These are phyloP conservation scores for Daldinia concentrica DNA, from an alignment of 495 filamentous ascomycete species.

Conservation along the genomic window DNA sequence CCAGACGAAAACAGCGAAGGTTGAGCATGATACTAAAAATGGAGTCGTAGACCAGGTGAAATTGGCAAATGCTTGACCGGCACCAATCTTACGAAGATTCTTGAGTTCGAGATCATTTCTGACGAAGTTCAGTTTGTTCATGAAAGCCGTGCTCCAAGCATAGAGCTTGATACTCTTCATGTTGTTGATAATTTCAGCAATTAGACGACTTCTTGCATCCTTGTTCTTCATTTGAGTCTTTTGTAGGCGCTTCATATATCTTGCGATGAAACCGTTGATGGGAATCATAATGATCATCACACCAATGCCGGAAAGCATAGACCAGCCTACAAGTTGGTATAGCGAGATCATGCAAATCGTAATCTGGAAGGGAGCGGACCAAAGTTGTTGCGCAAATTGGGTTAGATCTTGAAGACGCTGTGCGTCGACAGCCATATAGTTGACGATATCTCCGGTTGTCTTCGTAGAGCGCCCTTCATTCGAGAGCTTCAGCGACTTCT, in stretches of 20 bases:
- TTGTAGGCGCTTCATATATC: slow-evolving; percentile 92
- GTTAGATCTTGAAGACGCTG: slow-evolving; percentile 94
- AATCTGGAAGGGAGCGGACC: slow-evolving; percentile 98
- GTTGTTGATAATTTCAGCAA: slow-evolving; percentile 98
- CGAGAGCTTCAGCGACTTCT: slow-evolving; percentile 86
- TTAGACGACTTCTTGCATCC: slow-evolving; percentile 88
- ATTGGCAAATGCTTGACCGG: slow-evolving; percentile 90
- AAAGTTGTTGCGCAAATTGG: slow-evolving; percentile 92
- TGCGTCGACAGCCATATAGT: slow-evolving; percentile 98
- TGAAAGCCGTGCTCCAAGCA: slow-evolving; percentile 96
- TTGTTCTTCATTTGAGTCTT: slow-evolving; percentile 99
- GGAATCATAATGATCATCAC: slow-evolving; percentile 99
- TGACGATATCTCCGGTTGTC: slow-evolving; percentile 97
- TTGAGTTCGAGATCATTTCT: slow-evolving; percentile 95
- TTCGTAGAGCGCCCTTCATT: slow-evolving; percentile 92
- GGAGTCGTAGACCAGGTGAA: slow-evolving; percentile 99
- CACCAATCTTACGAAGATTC: slow-evolving; percentile 95
- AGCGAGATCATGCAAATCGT: slow-evolving; percentile 92
- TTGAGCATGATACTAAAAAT: slow-evolving; percentile 97
- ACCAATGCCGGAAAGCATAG: slow-evolving; percentile 95
- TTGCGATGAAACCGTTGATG: slow-evolving; percentile 91
- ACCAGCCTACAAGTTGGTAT: slow-evolving; percentile 90
- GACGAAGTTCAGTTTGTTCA: slow-evolving; percentile 94
- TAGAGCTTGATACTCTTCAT: slow-evolving; percentile 99
- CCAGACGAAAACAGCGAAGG: slow-evolving; percentile 93